These are phyloP conservation scores for Allium cepa DNA, from an alignment of 106 monocot species.

Conservation along the genomic window DNA sequence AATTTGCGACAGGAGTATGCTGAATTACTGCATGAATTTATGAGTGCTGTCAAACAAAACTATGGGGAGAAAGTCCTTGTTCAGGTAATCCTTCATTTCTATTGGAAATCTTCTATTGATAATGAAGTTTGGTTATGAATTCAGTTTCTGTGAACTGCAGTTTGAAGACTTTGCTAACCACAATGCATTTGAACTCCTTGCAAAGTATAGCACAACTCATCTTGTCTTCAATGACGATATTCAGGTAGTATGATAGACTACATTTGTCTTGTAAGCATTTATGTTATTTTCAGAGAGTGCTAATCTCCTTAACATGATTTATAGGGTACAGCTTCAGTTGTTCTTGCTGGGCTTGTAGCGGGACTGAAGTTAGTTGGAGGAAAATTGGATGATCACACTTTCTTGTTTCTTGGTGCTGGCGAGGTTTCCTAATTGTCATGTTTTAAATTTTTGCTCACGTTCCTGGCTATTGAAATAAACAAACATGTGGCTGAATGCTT, in stretches of 20 bases:
- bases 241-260: conserved; percentile 36
- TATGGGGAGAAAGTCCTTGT: conserved; percentile 82
- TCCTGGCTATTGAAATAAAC: neutral
- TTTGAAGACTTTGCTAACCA: conserved; percentile 98
- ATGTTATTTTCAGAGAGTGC: neutral
- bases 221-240: conserved; percentile 87
- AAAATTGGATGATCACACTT: conserved; percentile 21
- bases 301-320: conserved; percentile 2
- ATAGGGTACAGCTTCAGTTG: conserved; percentile 27
- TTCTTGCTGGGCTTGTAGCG: conserved; percentile 23
- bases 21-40: conserved; percentile 76
- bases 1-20: conserved; percentile 47
- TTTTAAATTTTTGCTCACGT: neutral
- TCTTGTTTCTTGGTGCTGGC: conserved; percentile 28
- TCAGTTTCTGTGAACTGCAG: conserved; percentile 18
- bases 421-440: conserved; percentile 8
- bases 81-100: conserved; percentile 32
- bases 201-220: conserved; percentile 51
- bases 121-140: neutral
- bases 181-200: conserved; percentile 76
- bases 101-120: neutral
- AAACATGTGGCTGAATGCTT: no score
- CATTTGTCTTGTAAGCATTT: neutral
- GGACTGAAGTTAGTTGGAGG: conserved; percentile 24
- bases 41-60: conserved; percentile 83